Conservation (phyloP, 2,329 filamentous ascomycete genomes). For the Aspergillus pseudoterreus region DNA sequence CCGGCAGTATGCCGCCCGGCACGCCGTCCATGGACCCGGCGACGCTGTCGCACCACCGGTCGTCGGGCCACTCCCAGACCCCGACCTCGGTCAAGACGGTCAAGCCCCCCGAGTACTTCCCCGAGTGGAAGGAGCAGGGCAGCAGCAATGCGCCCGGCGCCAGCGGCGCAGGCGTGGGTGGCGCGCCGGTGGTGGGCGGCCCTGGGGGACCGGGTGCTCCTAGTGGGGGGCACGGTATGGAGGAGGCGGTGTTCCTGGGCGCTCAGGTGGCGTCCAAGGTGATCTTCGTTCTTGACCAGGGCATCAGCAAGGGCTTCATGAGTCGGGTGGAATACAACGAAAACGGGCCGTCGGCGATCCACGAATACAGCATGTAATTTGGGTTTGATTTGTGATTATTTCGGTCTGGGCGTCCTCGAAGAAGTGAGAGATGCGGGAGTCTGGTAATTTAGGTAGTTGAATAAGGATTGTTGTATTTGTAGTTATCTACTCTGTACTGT, state of each 20-base stretch:
- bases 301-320: slow-evolving; percentile 65
- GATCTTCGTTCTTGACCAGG: slow-evolving; percentile 66
- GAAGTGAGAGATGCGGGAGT: neutral
- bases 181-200: slow-evolving; percentile 39
- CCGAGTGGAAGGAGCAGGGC: slow-evolving; percentile 78
- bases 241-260: slow-evolving; percentile 83
- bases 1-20: slow-evolving; percentile 29
- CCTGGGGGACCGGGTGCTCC: slow-evolving; percentile 21
- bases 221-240: slow-evolving; percentile 49
- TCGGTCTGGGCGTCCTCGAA: neutral
- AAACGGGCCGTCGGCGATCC: slow-evolving; percentile 60
- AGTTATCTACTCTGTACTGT: too few species aligned
- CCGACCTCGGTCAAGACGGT: slow-evolving; percentile 80
- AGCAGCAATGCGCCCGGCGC: slow-evolving; percentile 32
- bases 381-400: slow-evolving; percentile 6
- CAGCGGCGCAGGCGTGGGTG: slow-evolving; percentile 16
- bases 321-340: slow-evolving; percentile 67
- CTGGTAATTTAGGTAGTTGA: neutral
- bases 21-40: slow-evolving; percentile 34
- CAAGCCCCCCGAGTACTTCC: slow-evolving; percentile 76
- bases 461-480: too few species aligned
- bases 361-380: slow-evolving; percentile 48
- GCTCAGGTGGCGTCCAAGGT: slow-evolving; percentile 81
- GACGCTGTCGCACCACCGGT: slow-evolving; percentile 46
- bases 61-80: slow-evolving; percentile 66